A percentile compares a stretch with the other conserved stretches of the same genome.
phyloP scores from a whole-genome alignment of 208 protist genomes.

The Borovskyia barvae region DNA sequence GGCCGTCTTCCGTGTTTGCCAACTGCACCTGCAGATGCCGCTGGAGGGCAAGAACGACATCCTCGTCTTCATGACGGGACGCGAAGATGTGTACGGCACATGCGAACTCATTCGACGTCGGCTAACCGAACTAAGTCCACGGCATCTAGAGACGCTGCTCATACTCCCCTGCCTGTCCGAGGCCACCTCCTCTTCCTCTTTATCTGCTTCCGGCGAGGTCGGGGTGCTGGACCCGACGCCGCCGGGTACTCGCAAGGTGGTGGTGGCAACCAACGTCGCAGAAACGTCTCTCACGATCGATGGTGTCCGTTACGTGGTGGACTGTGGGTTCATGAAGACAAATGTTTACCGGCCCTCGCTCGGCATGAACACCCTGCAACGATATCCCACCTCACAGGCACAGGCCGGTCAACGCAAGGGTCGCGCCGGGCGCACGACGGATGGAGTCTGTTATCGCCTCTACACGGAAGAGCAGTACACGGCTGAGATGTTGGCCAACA shows the following conservation, averaged over 20 bases:
- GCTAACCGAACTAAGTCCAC: conserved; percentile 85
- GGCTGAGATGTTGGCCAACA: conserved; percentile 94
- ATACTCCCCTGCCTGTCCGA: conserved; percentile 90
- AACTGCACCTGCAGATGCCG: conserved; percentile 86
- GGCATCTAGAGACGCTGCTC: conserved; percentile 91
- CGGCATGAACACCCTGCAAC: conserved; percentile 95
- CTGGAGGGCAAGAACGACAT: conserved; percentile 93
- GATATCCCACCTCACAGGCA: conserved; percentile 96
- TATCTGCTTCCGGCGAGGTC: conserved; percentile 31
- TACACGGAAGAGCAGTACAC: conserved; percentile 97
- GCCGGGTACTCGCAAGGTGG: conserved; percentile 95
- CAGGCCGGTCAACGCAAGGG: conserved; percentile 97
- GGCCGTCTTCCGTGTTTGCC: conserved; percentile 79
- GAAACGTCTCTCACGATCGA: conserved; percentile 99
- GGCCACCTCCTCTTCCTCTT: conserved; percentile 72
- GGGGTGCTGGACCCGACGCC: conserved; percentile 96
- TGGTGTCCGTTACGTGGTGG: conserved; percentile 95
- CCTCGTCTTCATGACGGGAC: conserved; percentile 98
- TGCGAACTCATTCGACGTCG: conserved; percentile 89
- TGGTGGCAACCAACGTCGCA: conserved; percentile 99
- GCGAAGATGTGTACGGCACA: conserved; percentile 96
- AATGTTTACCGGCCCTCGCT: conserved; percentile 98
- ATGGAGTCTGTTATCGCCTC: conserved; percentile 94
- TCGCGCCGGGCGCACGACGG: conserved; percentile 97
- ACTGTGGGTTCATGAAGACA: conserved; percentile 98